Percentiles rank a stretch among this genome's conserved stretches.
phyloP scores from a whole-genome alignment of 2,329 filamentous ascomycete species.

The Penicillium crustosum region DNA sequence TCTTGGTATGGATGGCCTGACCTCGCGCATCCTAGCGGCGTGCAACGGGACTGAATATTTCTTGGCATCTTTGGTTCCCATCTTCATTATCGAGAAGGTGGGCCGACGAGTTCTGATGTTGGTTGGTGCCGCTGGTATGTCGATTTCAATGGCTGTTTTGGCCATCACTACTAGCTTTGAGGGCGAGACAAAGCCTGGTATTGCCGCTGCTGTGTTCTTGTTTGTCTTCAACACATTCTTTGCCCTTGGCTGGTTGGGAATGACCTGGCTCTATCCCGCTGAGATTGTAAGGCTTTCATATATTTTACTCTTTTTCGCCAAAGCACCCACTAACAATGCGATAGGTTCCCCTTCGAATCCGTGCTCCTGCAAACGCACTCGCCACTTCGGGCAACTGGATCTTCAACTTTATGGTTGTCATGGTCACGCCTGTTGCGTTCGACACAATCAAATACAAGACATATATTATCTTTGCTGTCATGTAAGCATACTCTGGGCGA shows the following conservation, averaged over 20 bases:
- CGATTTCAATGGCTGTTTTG: conserved; percentile 64
- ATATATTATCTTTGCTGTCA: conserved; percentile 56
- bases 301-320: neutral
- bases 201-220: conserved; percentile 54
- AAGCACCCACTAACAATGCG: neutral
- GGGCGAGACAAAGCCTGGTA: conserved; percentile 39
- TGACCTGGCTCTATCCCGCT: conserved; percentile 63
- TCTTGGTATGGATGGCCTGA: conserved; percentile 40
- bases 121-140: conserved; percentile 65
- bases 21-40: conserved; percentile 54
- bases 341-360: conserved; percentile 37
- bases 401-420: conserved; percentile 64
- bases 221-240: conserved; percentile 66
- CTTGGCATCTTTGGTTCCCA: conserved; percentile 50
- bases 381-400: conserved; percentile 33
- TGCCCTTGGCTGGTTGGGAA: conserved; percentile 60
- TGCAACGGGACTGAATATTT: conserved; percentile 57
- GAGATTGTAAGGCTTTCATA: conserved; percentile 52
- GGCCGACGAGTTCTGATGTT: conserved; percentile 68
- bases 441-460: conserved; percentile 54
- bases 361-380: conserved; percentile 27
- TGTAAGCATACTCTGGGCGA: conserved; percentile 27
- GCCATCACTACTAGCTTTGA: conserved; percentile 42
- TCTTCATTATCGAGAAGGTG: conserved; percentile 52
- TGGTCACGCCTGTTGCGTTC: conserved; percentile 63